Percentiles rank a stretch among this genome's conserved stretches.
phyloP scores from a whole-genome alignment of 2,329 filamentous ascomycete genomes.

The Orbilia quercus region DNA sequence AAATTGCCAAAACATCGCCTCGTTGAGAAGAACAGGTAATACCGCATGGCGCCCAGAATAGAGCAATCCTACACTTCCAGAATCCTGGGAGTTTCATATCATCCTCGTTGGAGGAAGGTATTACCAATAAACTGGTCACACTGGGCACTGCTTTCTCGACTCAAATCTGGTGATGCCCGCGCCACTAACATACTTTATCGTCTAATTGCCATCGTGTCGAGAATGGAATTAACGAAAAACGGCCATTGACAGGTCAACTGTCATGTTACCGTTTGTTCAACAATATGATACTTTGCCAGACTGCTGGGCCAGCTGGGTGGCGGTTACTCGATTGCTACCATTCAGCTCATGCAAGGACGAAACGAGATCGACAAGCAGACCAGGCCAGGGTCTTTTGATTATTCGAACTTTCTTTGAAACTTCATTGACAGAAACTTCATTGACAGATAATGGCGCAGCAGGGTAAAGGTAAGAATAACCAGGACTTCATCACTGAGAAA shows the following conservation, averaged over 20 bases:
- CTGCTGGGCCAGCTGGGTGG: no score
- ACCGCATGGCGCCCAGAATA: conserved; percentile 10
- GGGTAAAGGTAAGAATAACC: no score
- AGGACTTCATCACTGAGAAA: no score
- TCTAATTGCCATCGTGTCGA: conserved; percentile 36
- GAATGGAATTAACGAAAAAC: background rate
- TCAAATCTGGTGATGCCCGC: background rate
- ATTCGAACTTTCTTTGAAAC: background rate
- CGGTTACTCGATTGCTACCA: conserved; percentile 6
- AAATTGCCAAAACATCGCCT: background rate
- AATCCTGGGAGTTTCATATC: conserved; percentile 16
- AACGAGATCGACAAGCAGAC: conserved; percentile 37
- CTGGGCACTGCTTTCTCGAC: no score
- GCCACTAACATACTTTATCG: background rate
- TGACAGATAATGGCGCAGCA: no score
- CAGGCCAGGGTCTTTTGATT: no score
- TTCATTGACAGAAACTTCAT: no score
- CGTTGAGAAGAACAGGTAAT: conserved; percentile 8
- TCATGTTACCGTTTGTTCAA: background rate
- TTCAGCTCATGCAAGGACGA: conserved; percentile 27
- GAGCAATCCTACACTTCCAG: conserved; percentile 24
- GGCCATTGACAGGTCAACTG: background rate
- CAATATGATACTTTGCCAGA: background rate
- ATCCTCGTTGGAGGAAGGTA: no score
- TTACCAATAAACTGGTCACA: no score